These are phyloP conservation scores for Isochrysis galbana DNA, from an alignment of 78 protist genomes.

Conservation along the genomic window DNA sequence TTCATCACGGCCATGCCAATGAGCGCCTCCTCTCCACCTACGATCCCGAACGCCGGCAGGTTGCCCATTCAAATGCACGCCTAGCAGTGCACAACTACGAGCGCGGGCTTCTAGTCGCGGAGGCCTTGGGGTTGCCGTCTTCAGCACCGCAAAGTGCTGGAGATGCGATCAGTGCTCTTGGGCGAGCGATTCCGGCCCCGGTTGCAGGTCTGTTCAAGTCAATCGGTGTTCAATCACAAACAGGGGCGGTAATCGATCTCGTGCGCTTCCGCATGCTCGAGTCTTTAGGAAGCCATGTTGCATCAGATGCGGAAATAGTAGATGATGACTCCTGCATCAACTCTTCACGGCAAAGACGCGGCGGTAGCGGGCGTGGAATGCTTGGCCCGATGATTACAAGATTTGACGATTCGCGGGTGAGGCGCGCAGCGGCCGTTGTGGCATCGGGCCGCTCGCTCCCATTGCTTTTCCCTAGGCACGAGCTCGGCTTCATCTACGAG, in stretches of 20 bases:
- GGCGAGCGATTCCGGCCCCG: neutral
- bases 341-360: no score
- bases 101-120: neutral
- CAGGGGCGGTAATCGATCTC: neutral
- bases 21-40: neutral
- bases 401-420: neutral
- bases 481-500: neutral
- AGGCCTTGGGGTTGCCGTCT: neutral
- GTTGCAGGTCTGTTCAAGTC: neutral
- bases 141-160: no score
- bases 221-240: neutral
- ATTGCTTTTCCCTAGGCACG: neutral
- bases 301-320: neutral
- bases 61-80: neutral
- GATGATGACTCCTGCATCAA: no score
- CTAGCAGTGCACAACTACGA: neutral
- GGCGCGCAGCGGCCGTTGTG: neutral
- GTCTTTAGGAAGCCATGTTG: neutral
- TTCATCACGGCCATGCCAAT: neutral
- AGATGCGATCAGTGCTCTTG: neutral
- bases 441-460: neutral
- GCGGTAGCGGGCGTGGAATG: neutral
- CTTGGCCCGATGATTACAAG: no score
- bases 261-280: neutral
- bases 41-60: neutral